Evolutionary conservation across 495 filamentous ascomycete species (phyloP), one percentile per base, ranked within the genome.

Genomic region (Aspergillus sclerotioniger): DNA sequence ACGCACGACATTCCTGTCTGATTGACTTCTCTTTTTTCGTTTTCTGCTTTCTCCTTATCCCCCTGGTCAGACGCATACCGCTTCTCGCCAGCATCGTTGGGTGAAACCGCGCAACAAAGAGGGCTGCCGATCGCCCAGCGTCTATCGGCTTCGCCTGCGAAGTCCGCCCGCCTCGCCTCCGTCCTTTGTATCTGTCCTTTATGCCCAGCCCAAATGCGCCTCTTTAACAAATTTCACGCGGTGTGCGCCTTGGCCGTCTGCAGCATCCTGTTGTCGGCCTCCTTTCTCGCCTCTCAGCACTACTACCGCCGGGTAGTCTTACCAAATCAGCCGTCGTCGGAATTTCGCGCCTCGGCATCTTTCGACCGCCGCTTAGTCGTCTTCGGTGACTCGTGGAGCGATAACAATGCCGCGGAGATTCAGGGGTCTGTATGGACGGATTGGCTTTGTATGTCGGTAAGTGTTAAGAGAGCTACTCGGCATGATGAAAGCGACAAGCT

Each of bases 351-450:
- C 3, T 57, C 65, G 7, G 48, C 53, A 1, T 56, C 64, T 20
- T 72, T 71, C 54, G 62, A 74, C 31, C 67, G 62, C 48, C 64
- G 78, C 64, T 63, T 81, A 46, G 71, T 80, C 3, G 71, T 79
- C 3, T 81, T 80, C 57, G 76, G 77, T 1, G 77, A 81, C 59
- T 77, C 78, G 13, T 80, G 76, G 78, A 79, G 76, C 39, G 77
- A 77, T 51, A 76, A 75, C 61, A 65, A 75, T 62, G 67, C 72
- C 7, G 67, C 67, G 21, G 64, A 72, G 2, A 49, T 60, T 5
- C 72, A 72, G 54, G 76, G 75, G 19, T 63, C 63, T 37, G 65
- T 73, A 4, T 81, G 76, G 76, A 77, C 74, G 21, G 74, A 80
- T 58, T 73, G 71, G 67, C 69, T 81, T 21, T 80, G 78, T 62